Base-by-base conservation (phyloP, 371 early-diverging fungal species). In the Mucor circinelloides region DNA sequence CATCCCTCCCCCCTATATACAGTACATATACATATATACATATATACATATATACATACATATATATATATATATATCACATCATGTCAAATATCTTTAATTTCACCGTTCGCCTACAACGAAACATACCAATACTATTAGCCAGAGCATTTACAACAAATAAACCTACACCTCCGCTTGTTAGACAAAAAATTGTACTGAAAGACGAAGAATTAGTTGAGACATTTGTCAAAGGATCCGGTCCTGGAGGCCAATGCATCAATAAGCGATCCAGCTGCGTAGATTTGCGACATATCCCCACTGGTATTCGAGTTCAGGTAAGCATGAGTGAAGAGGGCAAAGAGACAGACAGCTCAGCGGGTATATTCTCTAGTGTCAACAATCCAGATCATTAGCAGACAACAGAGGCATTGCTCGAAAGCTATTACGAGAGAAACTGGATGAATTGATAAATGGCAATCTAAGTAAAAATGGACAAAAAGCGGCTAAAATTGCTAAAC, bases 191-290 rank as follows among this genome's bases (percentile, higher is more conserved):
- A 60, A 88, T 95, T 58, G 74, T 84, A 7, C 81, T 95, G 3
- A 69, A 85, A 56, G 94, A 95, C 52, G 74, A 82, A 0, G 96
- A 97, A 57, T 78, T 97, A 17, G 86, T 90, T 23, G 97, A 97
- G 72, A 88, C 85, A 27, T 96, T 95, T 74, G 86, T 95, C 28
- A 94, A 92, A 48, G 97, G 97, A 1, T 89, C 90, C 46, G 97
- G 97, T 7, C 92, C 93, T 62, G 97, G 97, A 34, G 97, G 97
- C 0, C 97, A 97, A 73, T 94, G 93, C 69, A 90, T 97, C 64
- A 97, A 97, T 83, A 97, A 95, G 74, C 89, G 91, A 6, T 87
- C 88, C 61, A 90, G 82, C 59, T 91, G 95, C 57, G 96, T 96
- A 3, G 92, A 95, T 67, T 79, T 97, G 15, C 78, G 80, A 44